Evolutionary conservation across 1,139 yeast species (phyloP).

Genomic region (Taphrina communis): DNA sequence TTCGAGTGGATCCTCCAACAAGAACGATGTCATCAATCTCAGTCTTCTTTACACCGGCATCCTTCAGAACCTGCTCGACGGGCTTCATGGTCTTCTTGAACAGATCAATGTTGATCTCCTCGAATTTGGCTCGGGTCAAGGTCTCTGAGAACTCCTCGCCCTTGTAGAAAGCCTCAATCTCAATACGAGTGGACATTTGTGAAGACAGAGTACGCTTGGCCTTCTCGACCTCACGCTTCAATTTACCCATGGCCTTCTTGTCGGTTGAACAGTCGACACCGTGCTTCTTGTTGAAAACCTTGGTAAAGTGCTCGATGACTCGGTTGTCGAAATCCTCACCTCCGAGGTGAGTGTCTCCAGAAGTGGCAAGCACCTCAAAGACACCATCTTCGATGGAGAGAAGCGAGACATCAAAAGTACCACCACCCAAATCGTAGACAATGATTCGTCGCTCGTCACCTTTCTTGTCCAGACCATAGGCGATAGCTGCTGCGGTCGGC

Average conservation of each 20-base stretch:
- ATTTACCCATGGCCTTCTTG: conserved; percentile 81
- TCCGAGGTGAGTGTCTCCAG: conserved; percentile 95
- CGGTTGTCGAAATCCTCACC: conserved; percentile 97
- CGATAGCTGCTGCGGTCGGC: conserved; percentile 98
- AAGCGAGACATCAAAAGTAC: conserved; percentile 90
- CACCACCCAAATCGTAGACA: conserved; percentile 93
- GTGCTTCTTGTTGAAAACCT: conserved; percentile 87
- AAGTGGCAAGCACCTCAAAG: conserved; percentile 88
- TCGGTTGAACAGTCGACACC: conserved; percentile 74
- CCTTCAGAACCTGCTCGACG: conserved; percentile 89
- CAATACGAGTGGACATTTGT: conserved; percentile 87
- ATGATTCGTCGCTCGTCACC: conserved; percentile 88
- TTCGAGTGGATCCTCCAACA: conserved; percentile 98
- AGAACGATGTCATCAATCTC: conserved; percentile 90
- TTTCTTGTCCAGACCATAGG: conserved; percentile 91
- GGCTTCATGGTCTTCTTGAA: conserved; percentile 92
- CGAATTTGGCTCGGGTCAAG: conserved; percentile 91
- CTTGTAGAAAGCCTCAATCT: conserved; percentile 91
- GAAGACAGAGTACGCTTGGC: conserved; percentile 94
- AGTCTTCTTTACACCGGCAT: conserved; percentile 79
- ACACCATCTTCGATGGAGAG: conserved; percentile 91
- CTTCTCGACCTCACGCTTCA: conserved; percentile 95
- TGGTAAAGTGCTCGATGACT: conserved; percentile 81
- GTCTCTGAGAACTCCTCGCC: conserved; percentile 95
- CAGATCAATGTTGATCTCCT: conserved; percentile 84